Evolutionary conservation across 805 yeast genomes (phyloP).

Genomic region (Clavispora asparagi): DNA sequence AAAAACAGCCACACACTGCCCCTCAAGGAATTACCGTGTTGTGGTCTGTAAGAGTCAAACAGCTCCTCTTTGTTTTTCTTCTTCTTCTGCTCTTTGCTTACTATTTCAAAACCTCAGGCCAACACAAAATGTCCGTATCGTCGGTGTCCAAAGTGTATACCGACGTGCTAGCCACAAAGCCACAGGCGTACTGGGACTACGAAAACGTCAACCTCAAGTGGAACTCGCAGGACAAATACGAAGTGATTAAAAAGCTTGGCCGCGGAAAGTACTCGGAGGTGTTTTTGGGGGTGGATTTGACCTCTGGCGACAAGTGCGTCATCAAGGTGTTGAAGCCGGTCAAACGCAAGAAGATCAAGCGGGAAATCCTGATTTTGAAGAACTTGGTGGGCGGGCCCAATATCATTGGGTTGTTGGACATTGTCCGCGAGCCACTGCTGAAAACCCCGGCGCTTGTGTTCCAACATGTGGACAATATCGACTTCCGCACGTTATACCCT

Average conservation of each 20-base stretch:
- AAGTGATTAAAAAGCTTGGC: constrained; percentile 78
- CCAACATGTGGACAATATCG: constrained; percentile 79
- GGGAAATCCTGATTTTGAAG: constrained; percentile 84
- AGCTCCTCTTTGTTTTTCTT: background rate
- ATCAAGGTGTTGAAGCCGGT: constrained; percentile 93
- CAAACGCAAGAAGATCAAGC: constrained; percentile 83
- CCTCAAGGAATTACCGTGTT: background rate
- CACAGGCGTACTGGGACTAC: constrained; percentile 80
- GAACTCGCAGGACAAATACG: constrained; percentile 84
- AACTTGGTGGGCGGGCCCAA: constrained; percentile 83
- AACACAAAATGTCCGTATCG: constrained; percentile 19
- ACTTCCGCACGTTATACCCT: constrained; percentile 83
- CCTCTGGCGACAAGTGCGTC: constrained; percentile 62
- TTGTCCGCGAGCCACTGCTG: constrained; percentile 80
- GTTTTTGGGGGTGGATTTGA: constrained; percentile 72
- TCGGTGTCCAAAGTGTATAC: constrained; percentile 76
- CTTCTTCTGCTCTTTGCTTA: constrained; percentile 1
- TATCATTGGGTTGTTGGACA: constrained; percentile 67
- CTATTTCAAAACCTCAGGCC: background rate
- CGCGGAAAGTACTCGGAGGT: constrained; percentile 94
- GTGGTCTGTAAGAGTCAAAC: background rate
- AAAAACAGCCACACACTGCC: background rate
- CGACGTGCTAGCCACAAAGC: constrained; percentile 70
- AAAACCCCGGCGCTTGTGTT: constrained; percentile 87
- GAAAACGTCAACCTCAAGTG: constrained; percentile 68